These are phyloP conservation scores for Cytidiella melzeri DNA, from an alignment of 768 basidiomycete species.

Conservation along the genomic window DNA sequence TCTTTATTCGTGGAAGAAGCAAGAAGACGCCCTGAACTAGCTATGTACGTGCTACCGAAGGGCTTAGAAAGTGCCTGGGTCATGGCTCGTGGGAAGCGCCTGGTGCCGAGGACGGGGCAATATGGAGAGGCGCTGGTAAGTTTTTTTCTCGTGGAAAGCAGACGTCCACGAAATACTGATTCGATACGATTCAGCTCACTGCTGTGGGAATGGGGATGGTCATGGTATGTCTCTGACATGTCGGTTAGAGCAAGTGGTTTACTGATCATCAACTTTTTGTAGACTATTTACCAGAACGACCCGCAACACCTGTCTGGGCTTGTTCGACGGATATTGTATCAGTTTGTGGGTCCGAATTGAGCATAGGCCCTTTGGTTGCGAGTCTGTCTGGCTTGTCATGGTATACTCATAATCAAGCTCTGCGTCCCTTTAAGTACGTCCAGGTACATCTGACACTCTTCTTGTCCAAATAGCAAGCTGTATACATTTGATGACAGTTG, in stretches of 20 bases:
- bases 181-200: slow-evolving; percentile 37
- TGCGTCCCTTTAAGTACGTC: no score
- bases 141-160: slow-evolving; percentile 8
- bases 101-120: slow-evolving; percentile 64
- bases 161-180: slow-evolving; percentile 2
- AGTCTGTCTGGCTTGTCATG: no score
- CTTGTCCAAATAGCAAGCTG: no score
- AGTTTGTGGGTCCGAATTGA: slow-evolving; percentile 84
- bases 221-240: slow-evolving; percentile 69
- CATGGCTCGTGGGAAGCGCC: slow-evolving; percentile 66
- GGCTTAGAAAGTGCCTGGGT: slow-evolving; percentile 89
- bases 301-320: slow-evolving; percentile 79
- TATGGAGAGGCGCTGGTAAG: slow-evolving; percentile 63
- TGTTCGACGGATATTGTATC: slow-evolving; percentile 76
- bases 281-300: slow-evolving; percentile 82
- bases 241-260: no score
- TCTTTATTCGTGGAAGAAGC: slow-evolving; percentile 84
- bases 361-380: no score
- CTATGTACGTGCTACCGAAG: slow-evolving; percentile 89
- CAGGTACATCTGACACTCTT: no score
- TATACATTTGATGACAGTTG: no score
- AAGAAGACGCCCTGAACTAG: slow-evolving; percentile 82
- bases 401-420: no score
- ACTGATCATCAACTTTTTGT: slow-evolving; percentile 7
- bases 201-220: slow-evolving; percentile 89